Evolutionary conservation across 2,329 filamentous ascomycete genomes (phyloP), one percentile per base, ranked within the genome.

Genomic region (Botryotinia convoluta): DNA sequence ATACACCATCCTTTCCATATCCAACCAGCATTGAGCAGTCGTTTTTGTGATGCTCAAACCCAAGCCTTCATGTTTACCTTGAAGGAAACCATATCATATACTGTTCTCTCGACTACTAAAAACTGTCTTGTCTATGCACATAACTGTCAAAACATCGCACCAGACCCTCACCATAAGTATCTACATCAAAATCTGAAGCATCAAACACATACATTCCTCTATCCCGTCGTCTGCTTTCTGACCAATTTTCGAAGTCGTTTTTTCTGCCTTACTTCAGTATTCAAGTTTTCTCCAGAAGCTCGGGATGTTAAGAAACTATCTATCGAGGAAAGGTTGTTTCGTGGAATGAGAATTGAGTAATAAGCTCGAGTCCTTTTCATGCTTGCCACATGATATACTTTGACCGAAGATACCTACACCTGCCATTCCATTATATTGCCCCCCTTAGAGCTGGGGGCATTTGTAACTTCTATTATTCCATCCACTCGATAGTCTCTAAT

Each of bases 361-460:
- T 37, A 62, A 39, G 22, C 5, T 18, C 8, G 12, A 62, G 37
- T 9, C 35, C 7, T n/a, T 39, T 5, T 4, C 22, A n/a, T 9
- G 35, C 22, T 39, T 16, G 14, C 37, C 35, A 37, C 10, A 39
- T 39, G 14, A 4, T n/a, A n/a, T n/a, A 39, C 12, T 62, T 18
- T 16, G 35, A 3, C 6, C 14, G 14, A 62, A 37, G 1, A n/a
- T 39, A 39, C 22, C 6, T 39, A 37, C 12, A 26, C 20, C 32
- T 16, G 12, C 59, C 2, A 10, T 39, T n/a, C 3, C 5, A 4
- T 39, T n/a, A 9, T 2, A 7, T 16, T 3, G 3, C 3, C 26
- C 4, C 26, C 12, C 8, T 54, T 29, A 54, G 1, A 54, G 7
- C 1, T 54, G 12, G 26, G 4, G 4, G 16, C 7, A n/a, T 14